Base-by-base conservation (phyloP, 768 basidiomycete genomes). In the Leucocoprinus leucothites region DNA sequence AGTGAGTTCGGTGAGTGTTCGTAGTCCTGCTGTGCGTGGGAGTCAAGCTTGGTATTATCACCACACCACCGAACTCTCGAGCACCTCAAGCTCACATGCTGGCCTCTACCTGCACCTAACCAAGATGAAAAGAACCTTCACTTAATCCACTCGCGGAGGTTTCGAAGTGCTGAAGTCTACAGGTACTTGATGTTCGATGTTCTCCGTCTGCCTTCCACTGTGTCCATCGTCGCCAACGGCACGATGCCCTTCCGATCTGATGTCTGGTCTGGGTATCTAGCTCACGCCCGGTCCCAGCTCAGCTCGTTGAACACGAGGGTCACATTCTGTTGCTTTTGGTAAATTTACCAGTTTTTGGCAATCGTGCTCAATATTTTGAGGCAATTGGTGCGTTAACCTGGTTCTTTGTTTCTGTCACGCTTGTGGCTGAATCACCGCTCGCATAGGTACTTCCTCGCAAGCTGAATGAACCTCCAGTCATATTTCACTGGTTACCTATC, bases 401-500 rank as follows among this genome's bases (percentile, higher is more conserved):
- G n/a, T n/a, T n/a, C 31, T 31, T 11, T 31, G 5, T 38, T 9
- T 38, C 38, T 38, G 38, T 71, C n/a, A n/a, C n/a, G 24, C n/a
- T 45, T 18, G n/a, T n/a, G n/a, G n/a, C n/a, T n/a, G n/a, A n/a
- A n/a, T n/a, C n/a, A n/a, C n/a, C n/a, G n/a, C n/a, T n/a, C n/a
- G n/a, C n/a, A n/a, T n/a, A 94, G 91, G 59, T 87, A 51, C 62
- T 85, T 34, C 91, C 92, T 9, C 79, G 79, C 57, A 81, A 85
- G 65, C 76, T 82, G 18, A 83, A 83, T 16, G 73, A 86, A 40
- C 97, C 97, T 1, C 97, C 97, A 0, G 74, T 89, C 40, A 93
- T 98, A 18, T 99, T 98, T 75, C 92, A 98, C 68, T 86, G 87
- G 77, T 71, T 98, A 43, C 97, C 97, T 6, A 78, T 89, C 65